phyloP scores from a whole-genome alignment of 495 filamentous ascomycete species.

The Immersiella caudata region DNA sequence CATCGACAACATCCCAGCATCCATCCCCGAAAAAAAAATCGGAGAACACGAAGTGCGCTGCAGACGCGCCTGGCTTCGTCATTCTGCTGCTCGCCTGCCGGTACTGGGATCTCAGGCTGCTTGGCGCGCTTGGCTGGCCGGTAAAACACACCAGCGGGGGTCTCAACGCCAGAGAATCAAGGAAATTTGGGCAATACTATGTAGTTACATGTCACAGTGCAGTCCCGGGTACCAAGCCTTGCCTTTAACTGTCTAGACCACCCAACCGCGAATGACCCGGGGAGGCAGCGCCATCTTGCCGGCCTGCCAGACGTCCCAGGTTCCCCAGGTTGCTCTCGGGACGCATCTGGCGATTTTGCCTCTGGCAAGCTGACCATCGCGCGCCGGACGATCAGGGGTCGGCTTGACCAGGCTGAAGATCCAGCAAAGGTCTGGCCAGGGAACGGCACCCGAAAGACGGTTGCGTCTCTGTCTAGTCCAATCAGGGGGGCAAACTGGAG shows the following conservation, averaged over 20 bases:
- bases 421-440: background rate
- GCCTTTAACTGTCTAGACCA: background rate
- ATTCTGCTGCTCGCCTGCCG: constrained; percentile 7
- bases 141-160: background rate
- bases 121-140: constrained; percentile 2
- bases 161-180: no score
- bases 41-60: background rate
- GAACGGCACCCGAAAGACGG: background rate
- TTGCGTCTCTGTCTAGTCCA: background rate
- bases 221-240: background rate
- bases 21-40: background rate
- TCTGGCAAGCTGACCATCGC: background rate
- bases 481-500: background rate
- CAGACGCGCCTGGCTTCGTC: background rate
- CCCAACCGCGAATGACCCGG: background rate
- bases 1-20: background rate
- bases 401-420: background rate
- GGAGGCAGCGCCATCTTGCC: background rate
- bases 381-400: background rate
- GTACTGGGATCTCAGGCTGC: background rate
- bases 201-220: background rate
- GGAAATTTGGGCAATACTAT: background rate
- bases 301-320: background rate
- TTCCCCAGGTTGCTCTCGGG: no score
- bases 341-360: background rate